phyloP scores from a whole-genome alignment of 164 flowering plant species.

The Vitis vinifera region DNA sequence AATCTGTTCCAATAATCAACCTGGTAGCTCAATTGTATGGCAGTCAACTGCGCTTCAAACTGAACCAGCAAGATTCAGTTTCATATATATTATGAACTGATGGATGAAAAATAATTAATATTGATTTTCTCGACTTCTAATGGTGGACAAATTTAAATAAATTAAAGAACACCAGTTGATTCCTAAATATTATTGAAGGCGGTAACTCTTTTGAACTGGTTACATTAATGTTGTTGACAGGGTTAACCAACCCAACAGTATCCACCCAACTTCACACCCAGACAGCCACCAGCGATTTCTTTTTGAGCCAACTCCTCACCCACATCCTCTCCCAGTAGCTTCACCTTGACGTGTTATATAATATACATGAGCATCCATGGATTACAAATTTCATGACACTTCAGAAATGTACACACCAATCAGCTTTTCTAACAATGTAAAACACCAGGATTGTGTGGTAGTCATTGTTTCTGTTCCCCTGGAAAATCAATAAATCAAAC shows the following conservation, averaged over 20 bases:
- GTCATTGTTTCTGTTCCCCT: not conserved
- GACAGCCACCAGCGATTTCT: not conserved
- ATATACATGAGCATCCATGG: conserved; percentile 1
- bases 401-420: not conserved
- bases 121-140: too few species aligned
- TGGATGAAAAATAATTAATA: too few species aligned
- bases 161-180: too few species aligned
- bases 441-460: not conserved
- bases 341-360: not conserved
- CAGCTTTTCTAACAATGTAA: not conserved
- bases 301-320: not conserved
- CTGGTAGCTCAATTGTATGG: too few species aligned
- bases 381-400: not conserved
- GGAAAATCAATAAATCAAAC: conserved; percentile 11
- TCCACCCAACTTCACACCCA: not conserved
- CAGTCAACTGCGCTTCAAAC: too few species aligned
- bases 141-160: too few species aligned
- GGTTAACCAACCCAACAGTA: not conserved
- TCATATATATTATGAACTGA: too few species aligned
- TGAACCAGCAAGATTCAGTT: too few species aligned
- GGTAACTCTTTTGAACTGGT: too few species aligned
- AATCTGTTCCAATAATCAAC: too few species aligned
- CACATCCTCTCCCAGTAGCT: not conserved
- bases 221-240: not conserved
- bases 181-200: too few species aligned